Evolutionary conservation across 192 early-diverging fungal species (phyloP).

Genomic region (Gigaspora rosea): DNA sequence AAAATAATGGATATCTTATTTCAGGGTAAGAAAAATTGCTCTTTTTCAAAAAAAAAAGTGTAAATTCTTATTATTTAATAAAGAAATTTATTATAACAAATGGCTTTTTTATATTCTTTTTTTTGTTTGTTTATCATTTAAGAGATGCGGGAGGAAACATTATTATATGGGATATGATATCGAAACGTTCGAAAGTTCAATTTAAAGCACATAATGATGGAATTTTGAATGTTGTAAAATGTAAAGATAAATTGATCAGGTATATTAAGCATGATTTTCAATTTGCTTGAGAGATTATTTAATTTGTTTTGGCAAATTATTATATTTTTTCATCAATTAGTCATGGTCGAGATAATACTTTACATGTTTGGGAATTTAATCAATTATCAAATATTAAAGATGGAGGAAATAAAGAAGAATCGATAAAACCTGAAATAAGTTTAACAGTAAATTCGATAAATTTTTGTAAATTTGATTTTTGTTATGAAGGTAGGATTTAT

Average conservation of each 20-base stretch:
- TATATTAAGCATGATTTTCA: neutral
- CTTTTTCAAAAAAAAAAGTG: conserved; percentile 20
- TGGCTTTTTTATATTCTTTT: neutral
- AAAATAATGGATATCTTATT: conserved; percentile 37
- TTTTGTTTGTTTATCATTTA: neutral
- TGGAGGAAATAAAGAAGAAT: neutral
- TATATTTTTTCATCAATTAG: conserved; percentile 29
- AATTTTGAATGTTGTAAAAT: neutral
- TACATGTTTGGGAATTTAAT: conserved; percentile 43
- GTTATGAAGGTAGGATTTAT: conserved; percentile 20
- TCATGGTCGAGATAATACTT: conserved; percentile 44
- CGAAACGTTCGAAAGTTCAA: neutral
- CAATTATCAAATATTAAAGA: neutral
- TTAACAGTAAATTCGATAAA: conserved; percentile 43
- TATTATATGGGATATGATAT: conserved; percentile 21
- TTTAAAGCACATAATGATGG: conserved; percentile 30
- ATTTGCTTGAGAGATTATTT: no score
- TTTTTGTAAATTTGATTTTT: conserved; percentile 43
- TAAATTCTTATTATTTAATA: conserved; percentile 17
- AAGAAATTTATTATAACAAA: neutral
- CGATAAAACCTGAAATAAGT: conserved; percentile 29
- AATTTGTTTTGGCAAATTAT: no score
- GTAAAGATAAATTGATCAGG: conserved; percentile 24
- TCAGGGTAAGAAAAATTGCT: conserved; percentile 40
- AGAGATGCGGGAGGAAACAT: conserved; percentile 9